These are phyloP conservation scores for Fusarium dlaminii DNA, from an alignment of 2,329 filamentous ascomycete genomes.

Conservation along the genomic window DNA sequence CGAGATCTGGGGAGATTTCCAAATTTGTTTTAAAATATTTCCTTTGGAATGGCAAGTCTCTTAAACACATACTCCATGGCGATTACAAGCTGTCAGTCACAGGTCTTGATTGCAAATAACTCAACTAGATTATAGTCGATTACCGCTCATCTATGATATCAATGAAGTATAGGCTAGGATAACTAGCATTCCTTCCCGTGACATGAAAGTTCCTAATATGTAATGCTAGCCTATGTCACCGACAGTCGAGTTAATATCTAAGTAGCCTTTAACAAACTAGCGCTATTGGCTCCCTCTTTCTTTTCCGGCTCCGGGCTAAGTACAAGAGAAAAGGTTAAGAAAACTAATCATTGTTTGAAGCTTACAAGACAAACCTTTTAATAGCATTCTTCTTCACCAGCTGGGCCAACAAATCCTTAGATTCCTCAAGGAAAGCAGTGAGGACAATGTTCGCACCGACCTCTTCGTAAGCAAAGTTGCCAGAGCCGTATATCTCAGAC, in stretches of 20 bases:
- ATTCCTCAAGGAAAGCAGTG: not conserved
- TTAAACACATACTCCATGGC: not conserved
- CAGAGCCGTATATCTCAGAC: not conserved
- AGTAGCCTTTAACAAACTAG: not conserved
- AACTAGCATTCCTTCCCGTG: accelerated
- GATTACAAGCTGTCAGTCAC: not conserved
- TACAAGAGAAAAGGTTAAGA: not conserved
- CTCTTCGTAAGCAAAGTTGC: not conserved
- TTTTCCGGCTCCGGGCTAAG: not conserved
- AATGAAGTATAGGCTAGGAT: not conserved
- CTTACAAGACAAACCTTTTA: not conserved
- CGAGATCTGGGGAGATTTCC: no score
- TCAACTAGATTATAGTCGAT: not conserved
- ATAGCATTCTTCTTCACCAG: not conserved
- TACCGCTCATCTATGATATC: accelerated
- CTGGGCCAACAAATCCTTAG: not conserved
- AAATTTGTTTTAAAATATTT: no score
- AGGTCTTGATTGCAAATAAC: not conserved
- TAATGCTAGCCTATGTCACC: not conserved
- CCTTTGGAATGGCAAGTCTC: not conserved
- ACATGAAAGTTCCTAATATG: accelerated
- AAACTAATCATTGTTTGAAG: not conserved
- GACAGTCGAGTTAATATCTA: not conserved
- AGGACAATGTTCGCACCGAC: not conserved
- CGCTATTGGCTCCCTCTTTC: not conserved